These are phyloP conservation scores for Cystoderma amianthinum DNA, from an alignment of 768 basidiomycete species.

Conservation along the genomic window DNA sequence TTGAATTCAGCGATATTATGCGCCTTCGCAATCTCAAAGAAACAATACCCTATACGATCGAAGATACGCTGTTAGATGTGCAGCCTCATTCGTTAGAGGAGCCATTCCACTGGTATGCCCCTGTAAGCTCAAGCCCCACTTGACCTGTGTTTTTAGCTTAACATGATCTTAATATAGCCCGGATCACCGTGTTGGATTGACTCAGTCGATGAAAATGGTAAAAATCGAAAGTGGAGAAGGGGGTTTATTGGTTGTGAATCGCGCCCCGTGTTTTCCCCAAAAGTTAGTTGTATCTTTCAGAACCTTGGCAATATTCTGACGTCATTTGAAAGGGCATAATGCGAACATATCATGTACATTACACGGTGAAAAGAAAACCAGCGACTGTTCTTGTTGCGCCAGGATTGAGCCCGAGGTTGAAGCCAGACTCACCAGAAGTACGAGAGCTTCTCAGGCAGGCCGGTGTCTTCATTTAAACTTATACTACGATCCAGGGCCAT, in stretches of 20 bases:
- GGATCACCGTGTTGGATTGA: conserved; percentile 11
- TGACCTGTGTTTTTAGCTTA: too few relatives aligned
- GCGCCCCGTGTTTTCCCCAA: not conserved
- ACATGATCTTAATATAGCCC: conserved; percentile 1
- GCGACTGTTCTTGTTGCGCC: conserved; percentile 41
- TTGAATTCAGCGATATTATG: conserved; percentile 9
- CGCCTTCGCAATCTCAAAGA: conserved; percentile 15
- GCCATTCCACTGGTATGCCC: conserved; percentile 12
- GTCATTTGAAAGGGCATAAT: conserved; percentile 7
- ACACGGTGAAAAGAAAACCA: conserved; percentile 4
- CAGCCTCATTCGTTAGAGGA: conserved; percentile 13
- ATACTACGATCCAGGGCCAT: too few relatives aligned
- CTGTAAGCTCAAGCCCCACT: too few relatives aligned
- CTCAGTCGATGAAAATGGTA: conserved; percentile 5
- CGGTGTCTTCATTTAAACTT: conserved; percentile 6
- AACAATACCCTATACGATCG: conserved; percentile 12
- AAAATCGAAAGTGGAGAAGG: conserved; percentile 7
- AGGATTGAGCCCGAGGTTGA: conserved; percentile 10
- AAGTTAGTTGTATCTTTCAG: not conserved
- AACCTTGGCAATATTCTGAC: not conserved
- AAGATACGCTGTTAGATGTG: conserved; percentile 14
- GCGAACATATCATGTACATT: conserved; percentile 6
- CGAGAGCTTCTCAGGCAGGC: conserved; percentile 11
- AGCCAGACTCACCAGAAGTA: conserved; percentile 16
- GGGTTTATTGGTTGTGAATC: conserved; percentile 6